phyloP scores from a whole-genome alignment of 2,329 filamentous ascomycete species.

The Cladorrhinum sp. region DNA sequence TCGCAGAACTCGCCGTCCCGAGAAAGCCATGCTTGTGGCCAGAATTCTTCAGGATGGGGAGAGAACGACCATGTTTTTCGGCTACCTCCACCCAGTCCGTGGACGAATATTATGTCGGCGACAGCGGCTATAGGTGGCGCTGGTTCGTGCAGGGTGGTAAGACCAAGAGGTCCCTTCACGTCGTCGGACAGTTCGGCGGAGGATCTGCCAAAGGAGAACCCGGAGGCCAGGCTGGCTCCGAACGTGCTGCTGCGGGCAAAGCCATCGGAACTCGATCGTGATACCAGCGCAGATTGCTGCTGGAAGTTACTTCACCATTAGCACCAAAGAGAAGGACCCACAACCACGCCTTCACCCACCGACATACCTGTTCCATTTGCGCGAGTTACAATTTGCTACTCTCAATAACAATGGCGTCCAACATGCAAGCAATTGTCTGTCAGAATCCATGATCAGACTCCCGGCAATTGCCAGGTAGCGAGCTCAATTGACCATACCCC shows the following conservation, averaged over 20 bases:
- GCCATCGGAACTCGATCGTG: neutral
- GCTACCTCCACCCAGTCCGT: slow-evolving; percentile 39
- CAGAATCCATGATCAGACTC: neutral
- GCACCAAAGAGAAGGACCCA: too few relatives aligned
- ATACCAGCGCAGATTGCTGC: neutral
- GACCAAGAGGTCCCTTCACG: slow-evolving; percentile 22
- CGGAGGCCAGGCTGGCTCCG: neutral
- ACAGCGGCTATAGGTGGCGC: neutral
- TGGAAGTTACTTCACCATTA: too few relatives aligned
- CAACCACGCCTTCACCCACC: too few relatives aligned
- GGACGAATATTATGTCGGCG: slow-evolving; percentile 38
- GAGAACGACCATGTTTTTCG: slow-evolving; percentile 36
- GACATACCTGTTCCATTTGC: too few relatives aligned
- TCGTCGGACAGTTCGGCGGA: slow-evolving; percentile 10
- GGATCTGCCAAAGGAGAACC: neutral
- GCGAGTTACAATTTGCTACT: too few relatives aligned
- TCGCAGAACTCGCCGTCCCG: slow-evolving; percentile 31
- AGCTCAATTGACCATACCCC: too few relatives aligned
- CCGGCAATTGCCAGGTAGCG: too few relatives aligned
- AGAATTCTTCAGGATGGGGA: slow-evolving; percentile 31
- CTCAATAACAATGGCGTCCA: too few relatives aligned
- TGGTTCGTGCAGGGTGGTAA: slow-evolving; percentile 22
- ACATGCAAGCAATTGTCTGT: too few relatives aligned
- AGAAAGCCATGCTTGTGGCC: slow-evolving; percentile 37
- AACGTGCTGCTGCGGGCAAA: too few relatives aligned